phyloP scores from a whole-genome alignment of 805 yeast genomes.

The Wickerhamomyces subpelliculosus region DNA sequence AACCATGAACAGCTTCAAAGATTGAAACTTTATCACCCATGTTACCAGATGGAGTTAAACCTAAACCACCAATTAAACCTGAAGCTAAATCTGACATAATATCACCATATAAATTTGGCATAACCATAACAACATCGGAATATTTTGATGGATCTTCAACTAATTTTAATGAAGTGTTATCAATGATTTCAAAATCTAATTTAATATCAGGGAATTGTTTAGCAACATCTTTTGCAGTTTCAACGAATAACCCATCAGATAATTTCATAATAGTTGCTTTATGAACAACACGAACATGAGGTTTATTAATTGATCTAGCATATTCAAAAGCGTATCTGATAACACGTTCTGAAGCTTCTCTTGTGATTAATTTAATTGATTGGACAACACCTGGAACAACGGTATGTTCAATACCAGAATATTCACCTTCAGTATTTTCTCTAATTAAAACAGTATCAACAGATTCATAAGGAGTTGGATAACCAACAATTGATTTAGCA shows the following conservation, averaged over 20 bases:
- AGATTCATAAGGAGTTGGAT: slow-evolving; percentile 70
- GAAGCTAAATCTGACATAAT: slow-evolving; percentile 96
- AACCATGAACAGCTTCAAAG: slow-evolving; percentile 99
- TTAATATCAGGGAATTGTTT: slow-evolving; percentile 88
- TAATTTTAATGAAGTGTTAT: slow-evolving; percentile 88
- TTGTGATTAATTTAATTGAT: slow-evolving; percentile 94
- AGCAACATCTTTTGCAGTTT: slow-evolving; percentile 83
- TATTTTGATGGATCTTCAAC: slow-evolving; percentile 83
- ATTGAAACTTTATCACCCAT: slow-evolving; percentile 98
- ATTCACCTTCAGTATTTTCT: slow-evolving; percentile 99
- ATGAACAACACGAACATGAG: slow-evolving; percentile 90
- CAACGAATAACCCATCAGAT: slow-evolving; percentile 94
- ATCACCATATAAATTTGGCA: slow-evolving; percentile 99
- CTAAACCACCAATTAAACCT: slow-evolving; percentile 97
- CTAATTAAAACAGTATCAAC: slow-evolving; percentile 95
- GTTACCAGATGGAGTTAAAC: slow-evolving; percentile 98
- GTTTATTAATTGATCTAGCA: slow-evolving; percentile 82
- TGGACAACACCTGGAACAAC: slow-evolving; percentile 98
- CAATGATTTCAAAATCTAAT: slow-evolving; percentile 81
- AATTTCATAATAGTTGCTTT: slow-evolving; percentile 98
- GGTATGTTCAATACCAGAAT: slow-evolving; percentile 97
- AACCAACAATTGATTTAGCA: slow-evolving; percentile 89
- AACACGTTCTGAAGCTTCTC: slow-evolving; percentile 93
- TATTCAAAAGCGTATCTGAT: slow-evolving; percentile 96
- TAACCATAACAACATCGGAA: slow-evolving; percentile 83